Evolutionary conservation across 2,329 filamentous ascomycete genomes (phyloP), one percentile per base, ranked within the genome.

Genomic region (Pyrenophora graminea): DNA sequence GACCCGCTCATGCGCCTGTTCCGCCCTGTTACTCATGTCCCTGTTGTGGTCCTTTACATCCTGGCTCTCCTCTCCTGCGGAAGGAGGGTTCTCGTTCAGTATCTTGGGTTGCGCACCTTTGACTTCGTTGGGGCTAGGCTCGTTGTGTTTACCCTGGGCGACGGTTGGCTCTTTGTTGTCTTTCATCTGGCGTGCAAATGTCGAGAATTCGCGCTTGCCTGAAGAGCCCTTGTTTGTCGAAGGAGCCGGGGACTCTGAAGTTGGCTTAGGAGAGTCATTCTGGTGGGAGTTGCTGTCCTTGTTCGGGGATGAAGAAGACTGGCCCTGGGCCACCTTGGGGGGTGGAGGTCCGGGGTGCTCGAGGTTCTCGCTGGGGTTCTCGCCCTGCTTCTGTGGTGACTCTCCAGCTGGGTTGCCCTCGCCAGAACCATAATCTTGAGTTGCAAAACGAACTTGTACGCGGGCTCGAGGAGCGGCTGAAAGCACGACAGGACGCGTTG

Each of bases 281-380:
- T 51, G 47, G 30, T 39, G 44, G 3, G 51, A 23, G 33, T 55
- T 57, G 25, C 56, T 56, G 37, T 64, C 53, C n/a, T 63, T 53
- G 48, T 67, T 66, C 19, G 68, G 68, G 10, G 67, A 65, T 4
- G 67, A 67, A 8, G 62, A 65, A 3, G 63, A 58, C 37, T 71
- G 61, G 40, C 62, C 66, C 49, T 74, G 58, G n/a, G 71, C 76
- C 5, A 69, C 73, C 51, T 76, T 73, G 3, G 76, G 76, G 8
- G 76, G 68, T 51, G 74, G 63, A 5, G 77, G 76, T 5, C 77
- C 77, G 2, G 77, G 76, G 52, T 79, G 77, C 64, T 79, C 77
- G 25, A 73, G 56, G 54, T 74, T 60, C 47, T 71, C 72, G 12
- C 70, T 71, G 3, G 61, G 63, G 55, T 72, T 74, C 36, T 71